Evolutionary conservation across 176 grass and related monocot genomes (phyloP).

Genomic region (Aegilops umbellulata): DNA sequence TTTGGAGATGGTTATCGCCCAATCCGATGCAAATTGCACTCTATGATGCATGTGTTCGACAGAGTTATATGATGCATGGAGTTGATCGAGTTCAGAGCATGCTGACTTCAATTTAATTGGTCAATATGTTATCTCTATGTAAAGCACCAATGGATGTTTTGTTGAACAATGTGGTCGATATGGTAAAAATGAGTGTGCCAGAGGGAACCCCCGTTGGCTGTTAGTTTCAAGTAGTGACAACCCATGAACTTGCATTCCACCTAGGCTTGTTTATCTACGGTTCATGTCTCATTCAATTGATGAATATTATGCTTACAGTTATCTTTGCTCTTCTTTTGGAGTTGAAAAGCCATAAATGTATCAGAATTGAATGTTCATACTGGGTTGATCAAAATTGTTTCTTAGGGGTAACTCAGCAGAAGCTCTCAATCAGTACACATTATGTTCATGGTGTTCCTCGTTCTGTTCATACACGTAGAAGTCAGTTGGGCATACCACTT

Average conservation of each 20-base stretch:
- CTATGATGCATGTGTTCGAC: neutral
- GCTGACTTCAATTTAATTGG: neutral
- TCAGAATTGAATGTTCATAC: neutral
- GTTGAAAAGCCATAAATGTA: neutral
- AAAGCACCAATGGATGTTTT: neutral
- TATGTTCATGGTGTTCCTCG: slow-evolving; percentile 4
- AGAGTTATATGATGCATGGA: neutral
- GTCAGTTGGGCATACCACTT: neutral
- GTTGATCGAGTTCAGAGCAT: neutral
- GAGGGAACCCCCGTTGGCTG: neutral
- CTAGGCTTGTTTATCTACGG: neutral
- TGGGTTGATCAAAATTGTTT: neutral
- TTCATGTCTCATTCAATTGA: neutral
- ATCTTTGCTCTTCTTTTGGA: neutral
- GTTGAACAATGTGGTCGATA: neutral
- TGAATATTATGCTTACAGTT: neutral
- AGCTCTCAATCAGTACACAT: neutral
- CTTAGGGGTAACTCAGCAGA: neutral
- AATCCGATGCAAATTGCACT: neutral
- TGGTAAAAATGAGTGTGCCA: neutral
- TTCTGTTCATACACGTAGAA: neutral
- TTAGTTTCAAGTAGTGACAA: neutral
- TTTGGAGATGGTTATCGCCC: neutral
- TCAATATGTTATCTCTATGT: neutral
- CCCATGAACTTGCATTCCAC: neutral